Evolutionary conservation across 129 eudicot genomes (phyloP), one percentile per base, ranked within the genome.

Genomic region (Flaveria ramosissima): DNA sequence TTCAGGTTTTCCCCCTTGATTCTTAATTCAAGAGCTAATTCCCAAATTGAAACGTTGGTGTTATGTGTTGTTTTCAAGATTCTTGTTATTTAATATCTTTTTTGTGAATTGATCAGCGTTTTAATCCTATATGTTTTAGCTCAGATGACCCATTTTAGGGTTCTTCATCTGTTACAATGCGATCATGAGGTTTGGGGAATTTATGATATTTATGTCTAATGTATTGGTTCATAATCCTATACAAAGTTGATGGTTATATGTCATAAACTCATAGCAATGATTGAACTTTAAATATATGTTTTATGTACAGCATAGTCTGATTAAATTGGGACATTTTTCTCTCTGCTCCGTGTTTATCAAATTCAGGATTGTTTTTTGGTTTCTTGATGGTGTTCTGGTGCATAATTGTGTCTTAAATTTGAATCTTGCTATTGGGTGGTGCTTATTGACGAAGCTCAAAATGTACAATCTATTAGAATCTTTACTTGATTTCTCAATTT

Each of bases 1-100:
- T 57, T 27, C 88, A 87, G 97, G 97, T 92, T 42, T 80, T 13
- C 70, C 57, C 52, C 41, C 30, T 26, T 26, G 7, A 10, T 41
- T 9, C 71, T 14, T 43, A 45, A 24, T 80, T 46, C 3, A 27
- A 79, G 30, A 26, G 30, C 30, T 5, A 78, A 14, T 41, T 41
- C 77, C 53, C 71, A 79, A 47, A 32, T 46, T 5, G 52, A 78
- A 45, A 6, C 75, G 39, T 51, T 48, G 9, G 36, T 65, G 53
- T 76, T 65, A 41, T 50, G 50, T 75, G 27, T 43, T 45, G 9
- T 19, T 12, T 16, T 53, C n/a, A 45, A 55, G 52, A 50, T 41
- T 73, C 23, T 48, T 26, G 2, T 51, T 50, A 1, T 45, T 21
- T 71, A 15, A 1, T 20, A 50, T 65, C 41, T 30, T 36, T 36